Evolutionary conservation across 192 early-diverging fungal genomes (phyloP).

Genomic region (Cladochytrium replicatum): DNA sequence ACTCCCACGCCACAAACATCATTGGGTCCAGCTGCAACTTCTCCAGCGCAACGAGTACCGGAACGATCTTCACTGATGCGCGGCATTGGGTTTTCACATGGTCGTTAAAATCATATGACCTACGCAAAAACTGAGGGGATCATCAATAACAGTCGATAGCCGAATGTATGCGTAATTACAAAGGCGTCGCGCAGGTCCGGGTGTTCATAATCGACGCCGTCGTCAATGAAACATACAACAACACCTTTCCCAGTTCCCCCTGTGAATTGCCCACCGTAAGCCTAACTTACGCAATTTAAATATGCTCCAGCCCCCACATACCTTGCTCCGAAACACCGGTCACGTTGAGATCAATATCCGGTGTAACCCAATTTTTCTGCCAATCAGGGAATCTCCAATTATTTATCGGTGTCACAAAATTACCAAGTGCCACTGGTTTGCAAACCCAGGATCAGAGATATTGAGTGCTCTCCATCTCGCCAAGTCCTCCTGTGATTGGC

Average conservation of each 20-base stretch:
- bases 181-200: slow-evolving; percentile 81
- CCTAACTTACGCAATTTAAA: too few species aligned
- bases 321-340: slow-evolving; percentile 84
- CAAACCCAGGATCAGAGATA: slow-evolving; percentile 66
- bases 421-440: slow-evolving; percentile 76
- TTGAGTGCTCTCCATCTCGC: too few species aligned
- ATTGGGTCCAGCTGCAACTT: slow-evolving; percentile 89
- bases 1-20: slow-evolving; percentile 89
- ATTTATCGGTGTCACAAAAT: too few species aligned
- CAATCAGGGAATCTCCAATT: slow-evolving; percentile 6
- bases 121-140: slow-evolving; percentile 26
- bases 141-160: neutral
- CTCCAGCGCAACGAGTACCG: slow-evolving; percentile 95
- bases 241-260: slow-evolving; percentile 78
- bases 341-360: slow-evolving; percentile 84
- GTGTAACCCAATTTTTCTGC: slow-evolving; percentile 37
- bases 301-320: too few species aligned
- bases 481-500: too few species aligned
- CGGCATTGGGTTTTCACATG: slow-evolving; percentile 63
- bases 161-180: slow-evolving; percentile 48
- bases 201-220: slow-evolving; percentile 81
- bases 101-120: slow-evolving; percentile 94
- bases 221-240: slow-evolving; percentile 88
- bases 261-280: too few species aligned
- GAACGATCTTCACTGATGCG: slow-evolving; percentile 69